Evolutionary conservation across 2,329 filamentous ascomycete genomes (phyloP), one percentile per base, ranked within the genome.

Genomic region (Tolypocladium nubicola): DNA sequence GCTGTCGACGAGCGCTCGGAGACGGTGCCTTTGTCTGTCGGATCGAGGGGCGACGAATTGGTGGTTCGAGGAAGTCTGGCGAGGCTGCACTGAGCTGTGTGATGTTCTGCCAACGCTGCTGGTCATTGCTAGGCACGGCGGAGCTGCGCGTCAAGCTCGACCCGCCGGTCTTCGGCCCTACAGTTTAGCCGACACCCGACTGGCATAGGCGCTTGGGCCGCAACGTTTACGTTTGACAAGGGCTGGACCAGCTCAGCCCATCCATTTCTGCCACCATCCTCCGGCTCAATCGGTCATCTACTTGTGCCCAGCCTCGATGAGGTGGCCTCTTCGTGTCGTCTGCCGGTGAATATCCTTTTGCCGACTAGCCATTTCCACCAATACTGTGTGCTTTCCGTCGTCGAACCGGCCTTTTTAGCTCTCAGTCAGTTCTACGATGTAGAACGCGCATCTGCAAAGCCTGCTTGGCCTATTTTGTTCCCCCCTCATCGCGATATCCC

Each of bases 131-230:
- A 72, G 70, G 70, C 70, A 72, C 68, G 60, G 63, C 65, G 63
- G 64, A 71, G 69, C 70, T 72, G 69, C 70, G 70, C 70, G 70
- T 72, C 69, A 62, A 71, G 69, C 68, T 70, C 60, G 57, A 60
- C 54, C 57, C 50, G 58, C 56, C 53, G 49, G 47, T 43, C 47
- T 45, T 47, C 68, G 68, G 68, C 59, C 23, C 35, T 60, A 62
- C 2, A 58, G 55, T 66, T 71, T 62, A 39, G 63, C 70, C 70
- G 69, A 38, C 11, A 41, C 57, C 60, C 57, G 59, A 53, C 54
- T 21, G 52, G 35, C 19, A 39, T 40, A 40, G 40, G 37, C 53
- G 40, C 19, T 33, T 40, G 45, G 40, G 30, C 53, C 26, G 50
- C 13, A 10, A 52, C 53, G 21, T 50, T 56, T 53, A 10, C 45